A percentile compares a stretch with the other conserved stretches of the same genome.
These are phyloP conservation scores for Striga hermonthica DNA, from an alignment of 305 asterid species.

Conservation along the genomic window DNA sequence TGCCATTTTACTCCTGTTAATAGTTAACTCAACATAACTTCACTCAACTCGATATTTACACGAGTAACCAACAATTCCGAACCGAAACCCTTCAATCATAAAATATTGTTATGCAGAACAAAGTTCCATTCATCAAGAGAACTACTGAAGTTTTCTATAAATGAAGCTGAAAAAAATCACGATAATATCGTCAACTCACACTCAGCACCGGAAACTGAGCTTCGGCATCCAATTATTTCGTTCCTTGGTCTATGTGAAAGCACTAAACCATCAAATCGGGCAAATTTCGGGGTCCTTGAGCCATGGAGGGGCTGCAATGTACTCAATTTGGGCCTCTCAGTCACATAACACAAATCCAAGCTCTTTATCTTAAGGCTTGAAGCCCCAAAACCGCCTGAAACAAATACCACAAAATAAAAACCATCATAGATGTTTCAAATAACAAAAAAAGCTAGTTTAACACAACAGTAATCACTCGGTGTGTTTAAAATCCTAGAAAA, in stretches of 20 bases:
- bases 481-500: neutral
- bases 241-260: conserved; percentile 41
- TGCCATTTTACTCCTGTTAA: neutral
- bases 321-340: conserved; percentile 49
- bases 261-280: conserved; percentile 45
- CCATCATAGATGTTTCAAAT: conserved; percentile 9
- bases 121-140: too few species aligned
- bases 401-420: conserved; percentile 23
- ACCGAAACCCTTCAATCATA: too few species aligned
- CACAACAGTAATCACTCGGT: neutral
- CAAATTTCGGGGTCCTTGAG: conserved; percentile 30
- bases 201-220: conserved; percentile 42
- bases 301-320: conserved; percentile 38
- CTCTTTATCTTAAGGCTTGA: conserved; percentile 51
- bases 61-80: too few species aligned
- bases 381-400: conserved; percentile 66
- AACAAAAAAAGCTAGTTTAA: neutral
- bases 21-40: too few species aligned
- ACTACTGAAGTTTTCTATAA: too few species aligned
- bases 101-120: too few species aligned
- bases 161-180: conserved; percentile 1
- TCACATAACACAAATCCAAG: conserved; percentile 43
- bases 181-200: conserved; percentile 42
- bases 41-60: too few species aligned
- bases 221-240: conserved; percentile 36